Base-by-base conservation (phyloP, 2,329 filamentous ascomycete species). In the Stemphylium lycopersici region DNA sequence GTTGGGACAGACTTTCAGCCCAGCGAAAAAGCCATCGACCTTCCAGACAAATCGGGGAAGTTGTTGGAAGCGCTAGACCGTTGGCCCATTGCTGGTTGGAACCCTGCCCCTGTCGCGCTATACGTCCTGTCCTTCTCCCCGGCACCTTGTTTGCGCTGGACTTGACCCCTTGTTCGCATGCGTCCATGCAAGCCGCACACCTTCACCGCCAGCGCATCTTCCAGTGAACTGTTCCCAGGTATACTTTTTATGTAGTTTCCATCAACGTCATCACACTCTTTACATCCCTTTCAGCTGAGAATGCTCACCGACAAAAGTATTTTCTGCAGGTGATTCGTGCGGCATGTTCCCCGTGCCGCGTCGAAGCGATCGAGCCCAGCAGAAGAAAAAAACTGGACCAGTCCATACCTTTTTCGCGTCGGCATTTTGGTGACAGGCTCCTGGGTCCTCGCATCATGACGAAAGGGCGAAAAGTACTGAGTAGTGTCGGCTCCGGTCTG, bases 381-480 rank as follows among this genome's bases (percentile, higher is more conserved):
- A 45, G 50, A 54, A 48, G 52, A 55, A 55, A 52, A 54, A 52
- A 54, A 54, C 44, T 53, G 51, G 48, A 46, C 58, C 51, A 43
- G 11, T 20, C 65, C 51, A 55, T 60, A 12, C 61, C 60, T 52
- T 29, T 54, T 60, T 53, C n/a, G 58, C 58, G 49, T 45, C 58
- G 53, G 61, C 51, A 53, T 55, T 57, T 58, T 59, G 58, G 59
- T 64, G 61, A 65, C 63, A 62, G 60, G 66, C 60, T 56, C 59
- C 62, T 65, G 70, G 71, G 66, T 60, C 57, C 46, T 67, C 61
- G 61, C 55, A 72, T 70, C 66, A 73, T 73, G 69, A 73, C 71
- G 71, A 69, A 55, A 68, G 45, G 33, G 54, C 34, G 33, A 52
- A 51, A 55, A 53, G 26, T 24, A 41, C 6, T 33, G 6, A 7